phyloP scores from a whole-genome alignment of 2,329 filamentous ascomycete species.

The Neofusicoccum cordaticola region DNA sequence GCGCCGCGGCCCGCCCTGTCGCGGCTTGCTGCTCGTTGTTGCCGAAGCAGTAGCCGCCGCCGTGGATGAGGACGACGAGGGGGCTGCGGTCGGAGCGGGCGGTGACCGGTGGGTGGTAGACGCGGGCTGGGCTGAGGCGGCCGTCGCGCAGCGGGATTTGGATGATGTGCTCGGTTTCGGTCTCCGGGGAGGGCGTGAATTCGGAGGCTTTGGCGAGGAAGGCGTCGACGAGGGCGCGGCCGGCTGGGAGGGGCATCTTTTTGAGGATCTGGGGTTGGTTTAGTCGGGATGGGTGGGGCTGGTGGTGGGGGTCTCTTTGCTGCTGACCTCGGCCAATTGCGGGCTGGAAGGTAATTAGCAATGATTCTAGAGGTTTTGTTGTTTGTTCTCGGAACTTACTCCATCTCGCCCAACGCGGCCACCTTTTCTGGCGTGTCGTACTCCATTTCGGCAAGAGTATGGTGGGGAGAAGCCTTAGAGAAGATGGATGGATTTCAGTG shows the following conservation, averaged over 20 bases:
- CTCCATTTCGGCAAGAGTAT: not conserved
- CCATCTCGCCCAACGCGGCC: not conserved
- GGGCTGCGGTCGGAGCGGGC: not conserved
- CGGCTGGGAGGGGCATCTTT: not conserved
- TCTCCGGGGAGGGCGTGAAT: not conserved
- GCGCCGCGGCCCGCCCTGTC: not conserved
- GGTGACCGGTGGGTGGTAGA: not conserved
- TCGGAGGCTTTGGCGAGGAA: not conserved
- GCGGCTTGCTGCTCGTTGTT: not conserved
- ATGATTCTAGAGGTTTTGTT: not conserved
- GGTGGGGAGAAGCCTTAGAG: not conserved
- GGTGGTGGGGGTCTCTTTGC: not conserved
- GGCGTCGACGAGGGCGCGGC: not conserved
- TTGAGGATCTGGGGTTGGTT: not conserved
- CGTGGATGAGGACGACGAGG: conserved; percentile 4
- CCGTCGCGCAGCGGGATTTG: conserved; percentile 10
- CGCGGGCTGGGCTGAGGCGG: not conserved
- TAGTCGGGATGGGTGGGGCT: not conserved
- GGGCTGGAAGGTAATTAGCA: not conserved
- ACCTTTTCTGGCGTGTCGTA: conserved; percentile 3
- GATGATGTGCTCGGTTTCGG: conserved; percentile 1
- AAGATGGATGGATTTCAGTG: not conserved
- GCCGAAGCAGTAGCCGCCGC: conserved; percentile 11
- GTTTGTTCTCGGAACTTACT: not conserved
- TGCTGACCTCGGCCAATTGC: not conserved